phyloP scores from a whole-genome alignment of 768 basidiomycete genomes.

The Hygrophorus pudorinus region DNA sequence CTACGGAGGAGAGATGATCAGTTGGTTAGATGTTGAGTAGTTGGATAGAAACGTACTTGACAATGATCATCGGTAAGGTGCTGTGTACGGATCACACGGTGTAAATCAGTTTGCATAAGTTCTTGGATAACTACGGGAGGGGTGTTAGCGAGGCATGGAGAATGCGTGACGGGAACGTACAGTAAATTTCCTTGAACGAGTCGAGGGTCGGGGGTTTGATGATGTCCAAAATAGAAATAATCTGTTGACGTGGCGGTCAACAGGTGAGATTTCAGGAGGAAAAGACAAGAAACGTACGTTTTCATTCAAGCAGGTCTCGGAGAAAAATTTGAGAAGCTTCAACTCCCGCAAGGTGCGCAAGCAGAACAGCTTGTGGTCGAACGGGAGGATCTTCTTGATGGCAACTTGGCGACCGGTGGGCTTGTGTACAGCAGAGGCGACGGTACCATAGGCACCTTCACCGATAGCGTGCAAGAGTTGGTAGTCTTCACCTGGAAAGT shows the following conservation, averaged over 20 bases:
- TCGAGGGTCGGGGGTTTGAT: conserved; percentile 69
- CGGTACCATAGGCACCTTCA: conserved; percentile 86
- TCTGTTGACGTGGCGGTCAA: conserved; percentile 32
- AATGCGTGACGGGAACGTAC: conserved; percentile 20
- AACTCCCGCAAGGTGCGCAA: conserved; percentile 84
- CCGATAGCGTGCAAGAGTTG: conserved; percentile 66
- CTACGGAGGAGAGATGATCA: conserved; percentile 18
- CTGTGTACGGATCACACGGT: conserved; percentile 86
- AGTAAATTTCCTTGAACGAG: conserved; percentile 82
- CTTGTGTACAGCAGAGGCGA: conserved; percentile 79
- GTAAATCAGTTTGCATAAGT: conserved; percentile 85
- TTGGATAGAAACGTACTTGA: conserved; percentile 35
- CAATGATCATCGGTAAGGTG: conserved; percentile 86
- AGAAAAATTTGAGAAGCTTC: conserved; percentile 85
- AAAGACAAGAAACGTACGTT: conserved; percentile 37
- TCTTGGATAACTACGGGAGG: conserved; percentile 60
- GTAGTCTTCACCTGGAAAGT: conserved; percentile 60
- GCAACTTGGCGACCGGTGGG: conserved; percentile 79
- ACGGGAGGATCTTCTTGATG: conserved; percentile 92
- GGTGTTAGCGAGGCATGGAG: conserved; percentile 2
- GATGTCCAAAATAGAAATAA: conserved; percentile 89
- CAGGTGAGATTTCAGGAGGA: neutral
- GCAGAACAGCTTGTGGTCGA: conserved; percentile 90
- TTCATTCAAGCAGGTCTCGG: conserved; percentile 70
- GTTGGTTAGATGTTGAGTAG: neutral